Base-by-base conservation (phyloP, 192 early-diverging fungal genomes). In the Gaertneriomyces sp. region DNA sequence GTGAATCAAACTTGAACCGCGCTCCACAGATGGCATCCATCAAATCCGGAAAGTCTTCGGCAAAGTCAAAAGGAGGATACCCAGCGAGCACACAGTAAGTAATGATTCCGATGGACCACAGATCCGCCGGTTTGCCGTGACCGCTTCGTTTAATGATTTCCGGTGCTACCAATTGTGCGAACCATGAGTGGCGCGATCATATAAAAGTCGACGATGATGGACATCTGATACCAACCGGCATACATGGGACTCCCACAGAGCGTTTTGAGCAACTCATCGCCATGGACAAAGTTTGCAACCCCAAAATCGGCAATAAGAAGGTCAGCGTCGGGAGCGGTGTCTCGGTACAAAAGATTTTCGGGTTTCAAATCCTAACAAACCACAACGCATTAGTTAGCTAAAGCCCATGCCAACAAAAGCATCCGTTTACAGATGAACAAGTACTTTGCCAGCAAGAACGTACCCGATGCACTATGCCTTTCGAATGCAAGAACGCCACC, bases 71-170 rank as follows among this genome's bases (percentile, higher is more conserved):
- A 25, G 93, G 93, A 33, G 88, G 89, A 69, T 82, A 87, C 11
- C 93, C 90, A 60, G 83, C 90, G 5, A 95, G 75, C 25, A 79
- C 85, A 60, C 91, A 87, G 71, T 93, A 95, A 39, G 93, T 76
- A 25, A 95, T 91, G 0, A 94, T 90, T n/a, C 94, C 94, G 8
- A 93, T 70, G 58, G 87, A 89, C 94, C 94, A 96, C 73, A 96
- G 77, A 65, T 96, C 94, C 6, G 91, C 90, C 17, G 71, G 76
- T 43, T 79, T 80, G 43, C 81, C 75, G 72, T 91, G 89, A 55
- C 74, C 72, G 72, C 74, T 61, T 66, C 76, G 68, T 42, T 63
- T 46, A 52, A 94, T 73, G 9, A 96, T 82, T 72, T 96, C 93
- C 3, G 93, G 93, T 3, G 92, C 93, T 50, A 85, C 16, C 25